Conservation (phyloP, 768 basidiomycete genomes). For the Lactarius quietus region DNA sequence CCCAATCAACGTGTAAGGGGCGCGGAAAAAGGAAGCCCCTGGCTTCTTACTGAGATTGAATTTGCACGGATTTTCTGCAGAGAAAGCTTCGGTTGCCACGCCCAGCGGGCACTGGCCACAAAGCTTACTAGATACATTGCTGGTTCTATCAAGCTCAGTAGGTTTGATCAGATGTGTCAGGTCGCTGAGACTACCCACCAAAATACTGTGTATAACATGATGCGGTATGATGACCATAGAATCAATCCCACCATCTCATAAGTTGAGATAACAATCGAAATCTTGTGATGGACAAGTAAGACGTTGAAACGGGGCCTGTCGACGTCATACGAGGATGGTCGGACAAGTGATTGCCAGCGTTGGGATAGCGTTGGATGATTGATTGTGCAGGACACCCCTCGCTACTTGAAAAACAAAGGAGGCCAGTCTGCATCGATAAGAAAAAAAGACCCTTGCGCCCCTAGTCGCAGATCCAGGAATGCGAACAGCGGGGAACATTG, state of each 20-base stretch:
- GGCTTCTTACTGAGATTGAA: slow-evolving; percentile 12
- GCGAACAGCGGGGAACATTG: background rate
- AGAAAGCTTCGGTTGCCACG: slow-evolving; percentile 9
- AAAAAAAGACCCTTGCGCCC: background rate
- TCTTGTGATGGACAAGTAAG: background rate
- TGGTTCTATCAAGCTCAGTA: background rate
- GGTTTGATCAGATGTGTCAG: background rate
- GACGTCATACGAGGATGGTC: slow-evolving; percentile 6
- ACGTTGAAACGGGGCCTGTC: background rate
- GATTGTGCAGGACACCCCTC: background rate
- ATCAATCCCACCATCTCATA: background rate
- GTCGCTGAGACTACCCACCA: background rate
- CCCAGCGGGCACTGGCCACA: background rate
- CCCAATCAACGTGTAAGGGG: slow-evolving; percentile 5
- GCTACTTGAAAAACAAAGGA: background rate
- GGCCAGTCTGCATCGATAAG: slow-evolving; percentile 13
- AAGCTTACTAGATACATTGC: background rate
- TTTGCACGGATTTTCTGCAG: slow-evolving; percentile 4
- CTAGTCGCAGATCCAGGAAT: no score
- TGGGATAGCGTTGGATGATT: slow-evolving; percentile 1
- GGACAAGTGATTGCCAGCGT: background rate
- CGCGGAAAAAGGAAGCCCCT: slow-evolving; percentile 1
- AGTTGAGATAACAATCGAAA: slow-evolving; percentile 4
- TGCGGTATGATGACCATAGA: background rate
- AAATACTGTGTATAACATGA: background rate